These are phyloP conservation scores for Mortierella sp. DNA, from an alignment of 371 early-diverging fungal species.

Conservation along the genomic window DNA sequence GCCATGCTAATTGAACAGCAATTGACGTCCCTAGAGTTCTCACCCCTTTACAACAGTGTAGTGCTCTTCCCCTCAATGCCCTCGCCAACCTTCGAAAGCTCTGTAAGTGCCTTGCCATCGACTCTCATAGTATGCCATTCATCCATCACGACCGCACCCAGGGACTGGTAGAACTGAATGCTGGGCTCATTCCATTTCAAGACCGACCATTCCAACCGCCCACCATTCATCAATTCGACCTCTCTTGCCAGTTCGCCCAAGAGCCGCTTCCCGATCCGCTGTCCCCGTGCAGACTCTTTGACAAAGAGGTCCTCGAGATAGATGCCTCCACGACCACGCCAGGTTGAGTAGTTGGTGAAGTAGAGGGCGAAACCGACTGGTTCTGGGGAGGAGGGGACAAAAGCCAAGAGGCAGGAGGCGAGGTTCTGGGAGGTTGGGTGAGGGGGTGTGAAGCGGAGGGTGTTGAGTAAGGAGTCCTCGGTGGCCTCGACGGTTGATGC, in stretches of 20 bases:
- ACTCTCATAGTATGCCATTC: conserved; percentile 83
- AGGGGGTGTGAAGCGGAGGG: conserved; percentile 70
- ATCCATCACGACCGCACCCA: conserved; percentile 72
- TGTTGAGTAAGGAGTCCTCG: conserved; percentile 70
- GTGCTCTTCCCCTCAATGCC: conserved; percentile 47
- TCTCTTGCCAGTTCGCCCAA: conserved; percentile 77
- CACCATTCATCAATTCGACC: conserved; percentile 76
- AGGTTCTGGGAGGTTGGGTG: conserved; percentile 78
- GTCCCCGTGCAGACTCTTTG: conserved; percentile 71
- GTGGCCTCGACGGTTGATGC: conserved; percentile 80
- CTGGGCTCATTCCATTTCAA: conserved; percentile 83
- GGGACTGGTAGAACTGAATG: conserved; percentile 69
- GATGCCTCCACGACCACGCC: conserved; percentile 80
- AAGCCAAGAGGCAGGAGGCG: conserved; percentile 66
- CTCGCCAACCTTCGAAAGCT: conserved; percentile 58
- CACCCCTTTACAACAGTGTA: conserved; percentile 26
- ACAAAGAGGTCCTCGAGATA: conserved; percentile 91
- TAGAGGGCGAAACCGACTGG: conserved; percentile 86
- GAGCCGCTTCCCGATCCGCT: conserved; percentile 80
- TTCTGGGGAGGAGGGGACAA: conserved; percentile 41
- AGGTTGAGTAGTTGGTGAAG: conserved; percentile 88
- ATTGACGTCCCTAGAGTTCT: background rate
- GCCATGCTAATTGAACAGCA: too few species aligned
- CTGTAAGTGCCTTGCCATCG: conserved; percentile 68
- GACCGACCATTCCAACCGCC: conserved; percentile 86